phyloP scores from a whole-genome alignment of 1,139 yeast species.

The Hyphopichia khmerensis region DNA sequence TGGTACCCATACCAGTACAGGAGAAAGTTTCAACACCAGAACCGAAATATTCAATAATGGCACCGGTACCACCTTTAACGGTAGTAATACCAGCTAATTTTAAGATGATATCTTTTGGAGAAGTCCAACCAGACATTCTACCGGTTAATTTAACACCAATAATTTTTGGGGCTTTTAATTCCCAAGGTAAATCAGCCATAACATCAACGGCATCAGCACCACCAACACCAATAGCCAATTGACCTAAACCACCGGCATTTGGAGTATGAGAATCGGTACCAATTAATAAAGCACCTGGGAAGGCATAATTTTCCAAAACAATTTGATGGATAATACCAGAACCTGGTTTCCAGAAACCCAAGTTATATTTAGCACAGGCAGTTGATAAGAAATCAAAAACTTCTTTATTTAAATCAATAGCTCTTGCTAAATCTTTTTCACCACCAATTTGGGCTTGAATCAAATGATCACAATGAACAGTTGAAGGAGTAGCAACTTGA shows the following conservation, averaged over 20 bases:
- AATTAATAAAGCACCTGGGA: slow-evolving; percentile 96
- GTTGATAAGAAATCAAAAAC: slow-evolving; percentile 93
- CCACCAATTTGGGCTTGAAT: slow-evolving; percentile 98
- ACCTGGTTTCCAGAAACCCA: slow-evolving; percentile 99
- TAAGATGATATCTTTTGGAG: slow-evolving; percentile 96
- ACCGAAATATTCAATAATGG: slow-evolving; percentile 96
- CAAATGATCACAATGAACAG: slow-evolving; percentile 99
- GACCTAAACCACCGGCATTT: slow-evolving; percentile 99
- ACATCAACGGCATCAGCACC: slow-evolving; percentile 99
- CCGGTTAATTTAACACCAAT: slow-evolving; percentile 98
- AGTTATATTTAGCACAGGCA: slow-evolving; percentile 95
- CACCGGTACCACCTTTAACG: slow-evolving; percentile 99
- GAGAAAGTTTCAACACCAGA: slow-evolving; percentile 95
- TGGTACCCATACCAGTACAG: slow-evolving; percentile 99
- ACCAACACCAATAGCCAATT: slow-evolving; percentile 99
- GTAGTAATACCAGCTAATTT: slow-evolving; percentile 96
- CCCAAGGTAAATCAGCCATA: slow-evolving; percentile 95
- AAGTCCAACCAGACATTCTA: slow-evolving; percentile 94
- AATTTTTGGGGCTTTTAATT: slow-evolving; percentile 96
- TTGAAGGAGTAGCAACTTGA: slow-evolving; percentile 91
- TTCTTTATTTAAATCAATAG: slow-evolving; percentile 91
- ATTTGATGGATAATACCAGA: slow-evolving; percentile 99
- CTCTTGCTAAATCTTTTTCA: slow-evolving; percentile 87
- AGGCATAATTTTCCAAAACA: slow-evolving; percentile 94
- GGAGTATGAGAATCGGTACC: slow-evolving; percentile 99